Conservation (phyloP, 495 filamentous ascomycete genomes). For the Hypoxylon rickii region DNA sequence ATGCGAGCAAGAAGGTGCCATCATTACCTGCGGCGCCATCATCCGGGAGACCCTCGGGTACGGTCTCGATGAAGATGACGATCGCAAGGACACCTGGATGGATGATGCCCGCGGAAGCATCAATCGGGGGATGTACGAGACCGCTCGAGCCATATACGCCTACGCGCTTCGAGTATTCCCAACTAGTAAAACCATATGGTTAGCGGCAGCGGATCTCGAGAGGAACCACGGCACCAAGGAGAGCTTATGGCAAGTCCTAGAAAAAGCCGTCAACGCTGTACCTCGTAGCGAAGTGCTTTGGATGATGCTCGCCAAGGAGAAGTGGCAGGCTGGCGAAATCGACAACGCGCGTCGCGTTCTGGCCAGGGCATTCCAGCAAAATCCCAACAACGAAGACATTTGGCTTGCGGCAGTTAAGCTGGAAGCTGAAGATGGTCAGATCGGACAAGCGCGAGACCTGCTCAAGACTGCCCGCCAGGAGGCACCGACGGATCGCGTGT, state of each 20-base stretch:
- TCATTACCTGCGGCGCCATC: constrained; percentile 84
- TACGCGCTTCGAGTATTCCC: constrained; percentile 88
- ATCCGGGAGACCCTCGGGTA: constrained; percentile 92
- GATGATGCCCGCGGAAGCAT: constrained; percentile 85
- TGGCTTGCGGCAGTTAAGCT: constrained; percentile 95
- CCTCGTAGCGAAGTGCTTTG: constrained; percentile 89
- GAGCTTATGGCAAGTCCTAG: constrained; percentile 78
- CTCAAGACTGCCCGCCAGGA: constrained; percentile 79
- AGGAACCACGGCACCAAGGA: constrained; percentile 87
- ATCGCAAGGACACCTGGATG: constrained; percentile 92
- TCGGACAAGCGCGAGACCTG: constrained; percentile 77
- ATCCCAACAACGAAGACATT: constrained; percentile 94
- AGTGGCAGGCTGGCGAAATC: constrained; percentile 82
- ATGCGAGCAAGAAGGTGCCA: constrained; percentile 89
- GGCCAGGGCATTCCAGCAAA: constrained; percentile 85
- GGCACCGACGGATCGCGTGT: constrained; percentile 92
- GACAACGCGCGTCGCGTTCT: constrained; percentile 84
- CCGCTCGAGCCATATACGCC: constrained; percentile 88
- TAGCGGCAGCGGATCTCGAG: constrained; percentile 88
- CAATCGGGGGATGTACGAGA: constrained; percentile 78
- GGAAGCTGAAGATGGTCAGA: constrained; percentile 82
- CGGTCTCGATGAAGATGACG: constrained; percentile 94
- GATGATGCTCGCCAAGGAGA: constrained; percentile 94
- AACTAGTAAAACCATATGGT: constrained; percentile 81
- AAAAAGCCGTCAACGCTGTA: constrained; percentile 92